Evolutionary conservation across 192 early-diverging fungal genomes (phyloP).

Genomic region (Backusella tuberculispora): DNA sequence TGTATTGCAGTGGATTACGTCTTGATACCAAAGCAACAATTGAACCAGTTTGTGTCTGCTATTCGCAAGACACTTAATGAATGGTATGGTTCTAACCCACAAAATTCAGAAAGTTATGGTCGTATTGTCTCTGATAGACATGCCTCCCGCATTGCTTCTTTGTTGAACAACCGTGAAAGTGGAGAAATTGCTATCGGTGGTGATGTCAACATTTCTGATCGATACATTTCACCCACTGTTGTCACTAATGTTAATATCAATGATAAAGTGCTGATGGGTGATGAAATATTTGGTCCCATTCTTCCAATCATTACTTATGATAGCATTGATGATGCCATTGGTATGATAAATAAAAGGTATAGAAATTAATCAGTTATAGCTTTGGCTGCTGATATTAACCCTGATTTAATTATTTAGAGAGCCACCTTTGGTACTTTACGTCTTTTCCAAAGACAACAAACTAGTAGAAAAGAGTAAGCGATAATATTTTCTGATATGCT

Average conservation of each 20-base stretch:
- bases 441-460: conserved; percentile 61
- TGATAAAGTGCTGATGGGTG: conserved; percentile 68
- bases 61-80: conserved; percentile 44
- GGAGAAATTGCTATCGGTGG: conserved; percentile 66
- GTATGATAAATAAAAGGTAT: conserved; percentile 55
- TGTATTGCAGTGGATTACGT: conserved; percentile 83
- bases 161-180: conserved; percentile 50
- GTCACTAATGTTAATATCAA: conserved; percentile 66
- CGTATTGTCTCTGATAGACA: conserved; percentile 69
- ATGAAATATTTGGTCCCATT: conserved; percentile 93
- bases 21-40: conserved; percentile 52
- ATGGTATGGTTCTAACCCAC: conserved; percentile 48
- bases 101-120: conserved; percentile 49
- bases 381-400: background rate
- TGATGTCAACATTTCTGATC: conserved; percentile 58
- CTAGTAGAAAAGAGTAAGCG: conserved; percentile 52
- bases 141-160: conserved; percentile 55
- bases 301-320: conserved; percentile 77
- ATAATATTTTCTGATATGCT: background rate
- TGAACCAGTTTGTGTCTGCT: conserved; percentile 52
- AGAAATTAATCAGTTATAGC: background rate
- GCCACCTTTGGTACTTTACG: conserved; percentile 82
- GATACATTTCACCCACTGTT: conserved; percentile 83
- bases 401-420: conserved; percentile 38
- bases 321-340: conserved; percentile 65